Evolutionary conservation across 306 rosid genomes (phyloP).

Genomic region (Ziziphus jujuba): DNA sequence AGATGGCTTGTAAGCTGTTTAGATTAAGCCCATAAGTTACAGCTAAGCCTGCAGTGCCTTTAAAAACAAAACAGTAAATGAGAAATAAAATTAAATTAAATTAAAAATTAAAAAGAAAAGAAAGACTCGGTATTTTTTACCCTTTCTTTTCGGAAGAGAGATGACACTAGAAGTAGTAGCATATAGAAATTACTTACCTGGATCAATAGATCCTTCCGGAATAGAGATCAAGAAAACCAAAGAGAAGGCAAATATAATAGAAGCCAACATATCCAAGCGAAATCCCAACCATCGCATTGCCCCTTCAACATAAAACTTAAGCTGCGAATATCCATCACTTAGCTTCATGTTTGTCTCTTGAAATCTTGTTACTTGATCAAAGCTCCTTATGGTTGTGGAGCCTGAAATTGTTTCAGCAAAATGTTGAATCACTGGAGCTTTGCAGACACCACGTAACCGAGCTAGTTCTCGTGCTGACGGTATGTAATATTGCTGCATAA

Average conservation of each 20-base stretch:
- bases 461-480: constrained; percentile 28
- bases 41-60: constrained; percentile 83
- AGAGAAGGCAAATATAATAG: constrained; percentile 15
- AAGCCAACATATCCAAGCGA: constrained; percentile 21
- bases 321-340: constrained; percentile 22
- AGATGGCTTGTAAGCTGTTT: constrained; percentile 41
- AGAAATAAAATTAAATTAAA: not conserved
- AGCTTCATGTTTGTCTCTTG: constrained; percentile 16
- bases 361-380: constrained; percentile 22
- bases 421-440: constrained; percentile 38
- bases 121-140: not conserved
- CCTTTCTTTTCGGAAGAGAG: not conserved
- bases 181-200: constrained; percentile 12
- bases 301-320: constrained; percentile 17
- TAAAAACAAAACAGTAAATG: constrained; percentile 5
- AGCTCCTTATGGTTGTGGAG: constrained; percentile 25
- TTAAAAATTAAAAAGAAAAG: not conserved
- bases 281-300: constrained; percentile 32
- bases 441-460: constrained; percentile 22
- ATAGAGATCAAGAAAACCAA: constrained; percentile 23
- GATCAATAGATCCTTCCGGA: constrained; percentile 24
- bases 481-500: constrained; percentile 25
- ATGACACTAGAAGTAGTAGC: not conserved
- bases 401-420: constrained; percentile 30
- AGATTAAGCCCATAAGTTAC: constrained; percentile 80